Conservation (phyloP, 768 basidiomycete genomes). For the Lactarius psammicola region DNA sequence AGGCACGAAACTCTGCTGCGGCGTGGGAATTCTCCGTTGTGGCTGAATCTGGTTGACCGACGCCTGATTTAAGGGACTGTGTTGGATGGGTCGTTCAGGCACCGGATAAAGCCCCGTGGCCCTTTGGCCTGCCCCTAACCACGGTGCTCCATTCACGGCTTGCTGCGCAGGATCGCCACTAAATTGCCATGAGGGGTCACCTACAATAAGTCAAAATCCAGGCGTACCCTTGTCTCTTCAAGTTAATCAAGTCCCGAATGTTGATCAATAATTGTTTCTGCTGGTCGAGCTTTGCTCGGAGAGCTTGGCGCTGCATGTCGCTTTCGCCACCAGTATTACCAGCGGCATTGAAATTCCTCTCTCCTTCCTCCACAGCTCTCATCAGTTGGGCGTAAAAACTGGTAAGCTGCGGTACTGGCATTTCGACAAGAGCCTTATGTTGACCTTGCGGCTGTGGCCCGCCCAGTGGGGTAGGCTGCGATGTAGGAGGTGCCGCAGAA, state of each 20-base stretch:
- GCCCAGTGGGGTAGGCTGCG: conserved; percentile 5
- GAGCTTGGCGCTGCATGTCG: conserved; percentile 8
- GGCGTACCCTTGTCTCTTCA: conserved; percentile 12
- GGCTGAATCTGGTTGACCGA: conserved; percentile 11
- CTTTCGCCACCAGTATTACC: not conserved
- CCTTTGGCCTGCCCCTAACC: conserved; percentile 1
- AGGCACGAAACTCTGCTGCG: conserved; percentile 16
- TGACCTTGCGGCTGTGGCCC: not conserved
- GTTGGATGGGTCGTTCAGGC: conserved; percentile 11
- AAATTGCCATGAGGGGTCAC: not conserved
- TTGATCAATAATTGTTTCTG: conserved; percentile 5
- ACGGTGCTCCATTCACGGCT: conserved; percentile 1
- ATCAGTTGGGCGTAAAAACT: not conserved
- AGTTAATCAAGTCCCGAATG: conserved; percentile 1
- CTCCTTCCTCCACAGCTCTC: not conserved
- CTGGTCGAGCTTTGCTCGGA: not conserved
- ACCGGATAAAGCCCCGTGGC: conserved; percentile 4
- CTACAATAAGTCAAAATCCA: not conserved
- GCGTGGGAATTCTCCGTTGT: conserved; percentile 15
- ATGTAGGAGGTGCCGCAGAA: conserved; percentile 3
- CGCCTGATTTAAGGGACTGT: conserved; percentile 13
- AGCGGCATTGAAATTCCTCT: conserved; percentile 7
- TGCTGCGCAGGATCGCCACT: conserved; percentile 21
- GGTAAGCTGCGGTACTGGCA: conserved; percentile 4
- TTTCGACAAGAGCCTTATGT: not conserved